Evolutionary conservation across 139 green algal species (phyloP).

Genomic region (Deuterostichococcus epilithicus): DNA sequence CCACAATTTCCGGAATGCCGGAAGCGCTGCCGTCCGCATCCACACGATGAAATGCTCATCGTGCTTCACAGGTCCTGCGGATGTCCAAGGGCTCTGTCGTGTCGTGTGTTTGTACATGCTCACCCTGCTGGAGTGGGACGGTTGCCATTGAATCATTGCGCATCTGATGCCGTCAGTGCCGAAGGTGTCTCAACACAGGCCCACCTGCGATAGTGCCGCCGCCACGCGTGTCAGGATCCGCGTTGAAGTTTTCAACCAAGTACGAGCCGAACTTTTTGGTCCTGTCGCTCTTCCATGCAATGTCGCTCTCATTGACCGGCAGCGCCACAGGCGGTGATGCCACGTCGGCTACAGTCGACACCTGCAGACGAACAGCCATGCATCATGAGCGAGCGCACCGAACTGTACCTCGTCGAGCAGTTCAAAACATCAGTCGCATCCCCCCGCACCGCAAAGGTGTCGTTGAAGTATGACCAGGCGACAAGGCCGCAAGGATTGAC

Average conservation of each 20-base stretch:
- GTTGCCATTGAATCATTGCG: neutral
- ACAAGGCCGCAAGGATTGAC: conserved; percentile 1
- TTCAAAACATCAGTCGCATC: no score
- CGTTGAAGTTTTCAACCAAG: conserved; percentile 70
- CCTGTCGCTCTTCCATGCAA: conserved; percentile 70
- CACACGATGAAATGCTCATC: conserved; percentile 95
- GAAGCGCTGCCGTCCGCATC: conserved; percentile 79
- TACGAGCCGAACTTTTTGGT: conserved; percentile 64
- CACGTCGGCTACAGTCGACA: neutral
- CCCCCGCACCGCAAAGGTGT: neutral
- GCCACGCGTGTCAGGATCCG: conserved; percentile 32
- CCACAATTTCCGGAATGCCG: conserved; percentile 69
- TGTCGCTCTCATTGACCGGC: conserved; percentile 37
- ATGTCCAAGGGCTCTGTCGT: neutral
- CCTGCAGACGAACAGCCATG: neutral
- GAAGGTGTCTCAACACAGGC: no score
- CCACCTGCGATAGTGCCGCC: conserved; percentile 44
- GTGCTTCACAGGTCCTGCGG: conserved; percentile 36
- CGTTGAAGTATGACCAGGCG: conserved; percentile 6
- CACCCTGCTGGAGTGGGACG: no score
- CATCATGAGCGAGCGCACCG: no score
- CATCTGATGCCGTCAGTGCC: neutral
- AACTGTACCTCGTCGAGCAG: no score
- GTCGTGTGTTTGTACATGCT: no score
- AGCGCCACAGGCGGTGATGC: neutral